These are phyloP conservation scores for Dorcoceras hygrometricum DNA, from an alignment of 257 asterid genomes.

Conservation along the genomic window DNA sequence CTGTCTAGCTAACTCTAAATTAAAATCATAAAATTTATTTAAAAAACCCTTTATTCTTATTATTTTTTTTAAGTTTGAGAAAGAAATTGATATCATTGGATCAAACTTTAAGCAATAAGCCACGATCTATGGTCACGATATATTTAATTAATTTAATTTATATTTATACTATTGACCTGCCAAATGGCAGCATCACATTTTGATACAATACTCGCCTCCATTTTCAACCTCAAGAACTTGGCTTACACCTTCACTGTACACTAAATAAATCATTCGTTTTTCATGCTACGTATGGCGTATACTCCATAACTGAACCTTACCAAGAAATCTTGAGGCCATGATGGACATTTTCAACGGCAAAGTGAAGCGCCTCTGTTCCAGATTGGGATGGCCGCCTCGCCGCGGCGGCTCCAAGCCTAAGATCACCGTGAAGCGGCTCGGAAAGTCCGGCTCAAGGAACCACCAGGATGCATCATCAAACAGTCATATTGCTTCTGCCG, in stretches of 20 bases:
- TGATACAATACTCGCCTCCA: slow-evolving; percentile 7
- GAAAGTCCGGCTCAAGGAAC: slow-evolving; percentile 43
- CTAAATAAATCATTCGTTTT: slow-evolving; percentile 1
- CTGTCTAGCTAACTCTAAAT: background rate
- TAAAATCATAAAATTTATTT: too few species aligned
- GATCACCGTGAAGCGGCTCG: slow-evolving; percentile 53
- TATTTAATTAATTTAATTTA: too few species aligned
- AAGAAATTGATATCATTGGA: too few species aligned
- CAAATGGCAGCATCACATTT: background rate
- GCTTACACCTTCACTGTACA: background rate
- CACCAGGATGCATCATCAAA: slow-evolving; percentile 20
- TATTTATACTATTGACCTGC: too few species aligned
- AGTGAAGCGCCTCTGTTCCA: slow-evolving; percentile 50
- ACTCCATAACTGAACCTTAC: background rate
- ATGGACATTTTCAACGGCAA: slow-evolving; percentile 47
- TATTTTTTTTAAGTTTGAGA: too few species aligned
- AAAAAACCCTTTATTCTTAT: too few species aligned
- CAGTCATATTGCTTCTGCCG: slow-evolving; percentile 51
- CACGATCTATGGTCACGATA: too few species aligned
- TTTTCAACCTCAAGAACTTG: slow-evolving; percentile 12
- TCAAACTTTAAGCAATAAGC: too few species aligned
- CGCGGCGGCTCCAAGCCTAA: slow-evolving; percentile 56
- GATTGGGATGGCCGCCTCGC: slow-evolving; percentile 56
- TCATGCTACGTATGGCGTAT: slow-evolving; percentile 25
- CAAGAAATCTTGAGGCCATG: slow-evolving; percentile 30